Base-by-base conservation (phyloP, 2,329 filamentous ascomycete species). In the Aspergillus pseudotamarii region DNA sequence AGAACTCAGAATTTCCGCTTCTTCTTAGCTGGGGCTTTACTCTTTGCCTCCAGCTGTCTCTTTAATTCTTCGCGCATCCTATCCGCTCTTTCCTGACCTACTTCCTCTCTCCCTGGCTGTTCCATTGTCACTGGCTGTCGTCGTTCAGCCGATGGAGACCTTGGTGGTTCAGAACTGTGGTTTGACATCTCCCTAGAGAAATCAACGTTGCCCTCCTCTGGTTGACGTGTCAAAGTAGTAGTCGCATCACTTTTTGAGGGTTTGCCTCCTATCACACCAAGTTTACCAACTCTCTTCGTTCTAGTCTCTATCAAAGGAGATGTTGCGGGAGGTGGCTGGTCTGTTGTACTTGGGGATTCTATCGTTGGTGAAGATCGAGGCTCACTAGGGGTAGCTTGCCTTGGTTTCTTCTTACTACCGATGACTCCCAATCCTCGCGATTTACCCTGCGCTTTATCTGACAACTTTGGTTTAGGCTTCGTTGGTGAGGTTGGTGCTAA, bases 31-130 rank as follows among this genome's bases (percentile, higher is more conserved):
- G 81, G 80, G 58, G 79, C 82, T 66, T 84, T 85, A 32, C 81
- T 80, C 69, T 83, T 84, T 60, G 76, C 78, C 58, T 82, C 82
- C 19, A 87, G 69, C 48, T 83, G 77, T 21, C 82, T 78, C 71
- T 87, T 88, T 64, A 89, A 71, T 69, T 86, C 84, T 57, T 84
- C 80, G 14, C 87, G 78, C 67, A 83, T 87, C 59, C 82, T 78
- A 64, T 86, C 78, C 3, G 86, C 86, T 59, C 80, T 82, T 61
- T 88, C 82, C 64, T 85, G 78, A 11, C 82, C 81, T 2, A 83
- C 82, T 61, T 73, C 68, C 58, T 67, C 66, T 32, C 65, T 65
- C 50, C 68, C 62, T 21, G 63, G 61, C 12, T 51, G 16, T 34
- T 51, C 48, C 30, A 28, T 2, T n/a, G 23, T 56, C 11, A 57